Conservation (phyloP, 495 filamentous ascomycete species). For the Cryomyces antarcticus region DNA sequence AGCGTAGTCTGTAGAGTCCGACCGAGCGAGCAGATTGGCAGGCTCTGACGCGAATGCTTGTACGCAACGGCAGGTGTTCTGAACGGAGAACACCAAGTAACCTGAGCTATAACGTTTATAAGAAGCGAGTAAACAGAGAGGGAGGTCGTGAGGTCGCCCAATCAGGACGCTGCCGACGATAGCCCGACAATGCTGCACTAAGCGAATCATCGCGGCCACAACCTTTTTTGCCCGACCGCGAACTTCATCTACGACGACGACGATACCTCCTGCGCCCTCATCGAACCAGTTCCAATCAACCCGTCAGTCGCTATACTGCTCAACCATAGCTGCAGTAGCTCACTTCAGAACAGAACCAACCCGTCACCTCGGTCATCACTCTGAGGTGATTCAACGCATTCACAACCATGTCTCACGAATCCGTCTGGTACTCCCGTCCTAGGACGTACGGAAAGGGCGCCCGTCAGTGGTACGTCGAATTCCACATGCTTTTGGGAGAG, state of each 20-base stretch:
- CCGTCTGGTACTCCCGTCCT: slow-evolving; percentile 96
- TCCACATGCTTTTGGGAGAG: not conserved
- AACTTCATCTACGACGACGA: not conserved
- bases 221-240: not conserved
- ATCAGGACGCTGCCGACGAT: no score
- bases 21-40: no score
- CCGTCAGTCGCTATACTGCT: not conserved
- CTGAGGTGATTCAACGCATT: slow-evolving; percentile 15
- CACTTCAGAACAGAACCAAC: not conserved
- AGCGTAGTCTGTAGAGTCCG: not conserved
- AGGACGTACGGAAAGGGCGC: slow-evolving; percentile 91
- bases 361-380: slow-evolving; percentile 3
- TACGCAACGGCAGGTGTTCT: no score
- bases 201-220: not conserved
- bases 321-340: not conserved
- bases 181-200: no score
- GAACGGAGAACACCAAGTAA: no score
- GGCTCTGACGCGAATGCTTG: no score
- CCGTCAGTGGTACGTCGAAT: slow-evolving; percentile 53
- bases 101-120: no score
- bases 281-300: not conserved
- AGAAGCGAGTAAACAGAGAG: no score
- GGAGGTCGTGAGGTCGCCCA: no score
- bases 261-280: not conserved
- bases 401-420: slow-evolving; percentile 79